Conservation (phyloP, 2,329 filamentous ascomycete species). For the Trichoderma koningiopsis region DNA sequence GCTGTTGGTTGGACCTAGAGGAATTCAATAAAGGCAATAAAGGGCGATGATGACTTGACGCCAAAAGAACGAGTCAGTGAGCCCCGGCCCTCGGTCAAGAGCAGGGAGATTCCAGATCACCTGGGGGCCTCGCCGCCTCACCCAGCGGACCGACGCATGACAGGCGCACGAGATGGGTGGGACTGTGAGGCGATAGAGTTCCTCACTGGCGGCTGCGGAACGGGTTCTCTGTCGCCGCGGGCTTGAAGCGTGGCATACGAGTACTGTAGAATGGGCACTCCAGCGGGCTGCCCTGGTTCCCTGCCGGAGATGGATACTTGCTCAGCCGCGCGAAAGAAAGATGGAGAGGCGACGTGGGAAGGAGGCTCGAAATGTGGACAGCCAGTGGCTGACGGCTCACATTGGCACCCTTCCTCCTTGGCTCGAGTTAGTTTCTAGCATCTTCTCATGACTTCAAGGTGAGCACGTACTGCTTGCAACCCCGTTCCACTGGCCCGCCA, state of each 20-base stretch:
- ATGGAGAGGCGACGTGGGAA: not conserved
- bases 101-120: conserved; percentile 9
- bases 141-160: conserved; percentile 22
- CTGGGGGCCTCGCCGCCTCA: conserved; percentile 21
- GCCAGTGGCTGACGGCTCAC: conserved; percentile 12
- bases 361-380: not conserved
- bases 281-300: not conserved
- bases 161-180: conserved; percentile 23
- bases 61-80: conserved; percentile 16
- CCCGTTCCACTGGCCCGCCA: conserved; percentile 15
- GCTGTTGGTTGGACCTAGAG: conserved; percentile 8
- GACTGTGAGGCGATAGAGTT: conserved; percentile 21
- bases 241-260: conserved; percentile 17
- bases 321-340: not conserved
- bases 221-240: conserved; percentile 20
- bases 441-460: conserved; percentile 1
- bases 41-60: conserved; percentile 16
- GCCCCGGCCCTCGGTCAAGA: conserved; percentile 17
- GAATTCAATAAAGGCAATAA: conserved; percentile 23
- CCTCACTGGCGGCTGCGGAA: conserved; percentile 19
- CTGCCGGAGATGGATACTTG: not conserved
- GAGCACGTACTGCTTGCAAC: conserved; percentile 19
- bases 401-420: not conserved
- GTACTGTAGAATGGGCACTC: not conserved
- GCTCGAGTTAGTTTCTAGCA: conserved; percentile 12